Conservation (phyloP, 148 eudicot genomes). For the Vaccinium darrowii region DNA sequence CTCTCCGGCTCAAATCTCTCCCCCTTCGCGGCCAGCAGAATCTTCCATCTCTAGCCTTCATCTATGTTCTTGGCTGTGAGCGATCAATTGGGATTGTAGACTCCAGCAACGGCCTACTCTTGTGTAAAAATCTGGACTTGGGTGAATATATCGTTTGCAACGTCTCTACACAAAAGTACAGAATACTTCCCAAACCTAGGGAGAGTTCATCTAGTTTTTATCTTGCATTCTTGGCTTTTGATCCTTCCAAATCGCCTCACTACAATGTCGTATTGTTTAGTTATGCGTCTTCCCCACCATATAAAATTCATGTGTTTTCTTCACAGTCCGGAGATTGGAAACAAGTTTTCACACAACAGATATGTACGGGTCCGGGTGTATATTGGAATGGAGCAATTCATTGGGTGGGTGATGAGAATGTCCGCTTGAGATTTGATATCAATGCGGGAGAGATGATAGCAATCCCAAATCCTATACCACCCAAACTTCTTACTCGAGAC, state of each 20-base stretch:
- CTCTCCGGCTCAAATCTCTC: neutral
- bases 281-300: neutral
- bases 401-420: neutral
- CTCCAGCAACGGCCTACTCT: constrained; percentile 1
- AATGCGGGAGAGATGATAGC: neutral
- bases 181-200: neutral
- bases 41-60: neutral
- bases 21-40: neutral
- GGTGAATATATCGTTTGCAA: neutral
- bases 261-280: neutral
- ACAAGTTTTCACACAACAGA: neutral
- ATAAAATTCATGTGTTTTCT: neutral
- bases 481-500: neutral
- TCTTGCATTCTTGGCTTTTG: neutral
- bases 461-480: neutral
- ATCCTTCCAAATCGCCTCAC: constrained; percentile 7
- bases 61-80: neutral
- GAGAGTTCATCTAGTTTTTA: neutral
- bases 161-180: neutral
- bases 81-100: neutral
- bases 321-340: neutral
- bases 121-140: neutral
- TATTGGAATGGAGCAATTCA: constrained; percentile 1
- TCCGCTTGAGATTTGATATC: neutral
- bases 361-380: neutral